Evolutionary conservation across 768 basidiomycete genomes (phyloP).

Genomic region (Fibroporia radiculosa): DNA sequence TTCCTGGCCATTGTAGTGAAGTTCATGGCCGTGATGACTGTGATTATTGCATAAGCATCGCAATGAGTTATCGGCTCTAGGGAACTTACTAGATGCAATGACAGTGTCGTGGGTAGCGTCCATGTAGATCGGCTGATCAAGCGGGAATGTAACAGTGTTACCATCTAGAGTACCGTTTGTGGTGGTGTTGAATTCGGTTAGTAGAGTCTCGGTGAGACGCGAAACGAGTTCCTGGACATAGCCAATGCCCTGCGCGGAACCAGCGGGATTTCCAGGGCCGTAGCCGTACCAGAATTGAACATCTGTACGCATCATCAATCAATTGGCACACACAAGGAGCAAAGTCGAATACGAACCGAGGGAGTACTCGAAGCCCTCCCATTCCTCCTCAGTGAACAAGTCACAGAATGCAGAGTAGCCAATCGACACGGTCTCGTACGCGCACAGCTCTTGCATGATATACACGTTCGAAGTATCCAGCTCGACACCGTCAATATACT

Average conservation of each 20-base stretch:
- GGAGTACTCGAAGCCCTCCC: constrained; percentile 41
- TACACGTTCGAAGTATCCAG: constrained; percentile 23
- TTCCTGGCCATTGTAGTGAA: constrained; percentile 32
- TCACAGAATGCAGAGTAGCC: constrained; percentile 42
- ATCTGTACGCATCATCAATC: constrained; percentile 8
- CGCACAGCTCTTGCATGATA: constrained; percentile 31
- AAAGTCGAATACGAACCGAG: constrained; percentile 15
- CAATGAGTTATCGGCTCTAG: neutral
- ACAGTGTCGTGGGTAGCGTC: constrained; percentile 41
- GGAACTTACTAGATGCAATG: constrained; percentile 27
- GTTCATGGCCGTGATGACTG: constrained; percentile 38
- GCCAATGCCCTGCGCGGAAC: constrained; percentile 31
- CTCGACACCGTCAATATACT: constrained; percentile 25
- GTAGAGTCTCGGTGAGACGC: constrained; percentile 31
- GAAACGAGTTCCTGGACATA: constrained; percentile 38
- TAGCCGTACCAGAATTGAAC: constrained; percentile 28
- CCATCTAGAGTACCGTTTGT: constrained; percentile 40
- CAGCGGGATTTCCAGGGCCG: constrained; percentile 36
- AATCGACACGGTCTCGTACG: constrained; percentile 43
- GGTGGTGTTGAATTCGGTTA: constrained; percentile 33
- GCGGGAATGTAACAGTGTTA: constrained; percentile 27
- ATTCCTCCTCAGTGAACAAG: constrained; percentile 45
- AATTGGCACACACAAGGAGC: neutral
- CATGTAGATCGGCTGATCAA: constrained; percentile 33
- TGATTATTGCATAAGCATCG: neutral